These are phyloP conservation scores for Fusarium acutatum DNA, from an alignment of 2,329 filamentous ascomycete species.

Conservation along the genomic window DNA sequence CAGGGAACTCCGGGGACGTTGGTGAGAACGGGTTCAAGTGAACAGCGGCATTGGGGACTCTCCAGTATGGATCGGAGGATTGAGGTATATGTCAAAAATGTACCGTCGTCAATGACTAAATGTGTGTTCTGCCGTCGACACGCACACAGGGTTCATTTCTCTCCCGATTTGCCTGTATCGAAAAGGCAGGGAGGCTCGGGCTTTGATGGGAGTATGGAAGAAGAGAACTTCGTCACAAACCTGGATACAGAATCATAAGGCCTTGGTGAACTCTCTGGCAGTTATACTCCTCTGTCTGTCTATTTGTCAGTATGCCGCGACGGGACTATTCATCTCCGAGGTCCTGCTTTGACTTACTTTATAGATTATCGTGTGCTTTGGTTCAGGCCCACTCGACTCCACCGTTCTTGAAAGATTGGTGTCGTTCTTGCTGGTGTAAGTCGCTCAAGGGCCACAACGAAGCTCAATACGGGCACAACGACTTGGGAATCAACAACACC, in stretches of 20 bases:
- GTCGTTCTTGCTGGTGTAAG: neutral
- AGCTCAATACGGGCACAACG: neutral
- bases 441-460: slow-evolving; percentile 17
- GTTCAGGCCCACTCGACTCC: slow-evolving; percentile 21
- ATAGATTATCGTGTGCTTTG: neutral
- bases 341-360: slow-evolving; percentile 12
- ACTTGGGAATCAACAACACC: neutral
- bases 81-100: neutral
- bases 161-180: neutral
- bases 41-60: neutral
- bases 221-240: neutral
- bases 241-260: neutral
- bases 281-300: neutral
- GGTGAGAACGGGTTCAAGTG: neutral
- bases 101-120: neutral
- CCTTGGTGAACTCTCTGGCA: neutral
- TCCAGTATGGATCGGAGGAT: neutral
- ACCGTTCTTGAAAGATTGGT: slow-evolving; percentile 4
- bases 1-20: neutral
- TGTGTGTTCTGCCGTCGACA: neutral
- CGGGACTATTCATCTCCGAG: neutral
- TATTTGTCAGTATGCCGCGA: neutral
- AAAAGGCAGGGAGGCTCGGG: neutral
- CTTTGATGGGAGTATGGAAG: neutral
- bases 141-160: neutral